Percentiles rank a stretch among this genome's conserved stretches.
phyloP scores from a whole-genome alignment of 371 early-diverging fungal species.

The Circinella minor region DNA sequence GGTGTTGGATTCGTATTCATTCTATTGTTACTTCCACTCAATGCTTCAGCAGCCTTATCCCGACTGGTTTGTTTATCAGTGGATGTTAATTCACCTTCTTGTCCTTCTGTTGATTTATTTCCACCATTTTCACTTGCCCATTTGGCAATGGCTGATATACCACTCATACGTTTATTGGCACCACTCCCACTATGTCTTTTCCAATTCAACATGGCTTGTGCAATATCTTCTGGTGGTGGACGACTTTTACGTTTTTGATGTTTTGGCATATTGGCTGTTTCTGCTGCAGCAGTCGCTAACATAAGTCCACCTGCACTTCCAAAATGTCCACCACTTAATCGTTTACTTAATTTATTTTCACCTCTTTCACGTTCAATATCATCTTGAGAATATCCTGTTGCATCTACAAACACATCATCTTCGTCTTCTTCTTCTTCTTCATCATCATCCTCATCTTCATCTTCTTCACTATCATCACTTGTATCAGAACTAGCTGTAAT shows the following conservation, averaged over 20 bases:
- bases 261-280: conserved; percentile 10
- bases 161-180: conserved; percentile 13
- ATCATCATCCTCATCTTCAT: conserved; percentile 26
- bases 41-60: conserved; percentile 14
- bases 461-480: conserved; percentile 20
- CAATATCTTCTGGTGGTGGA: conserved; percentile 41
- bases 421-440: conserved; percentile 31
- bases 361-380: conserved; percentile 44
- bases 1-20: too few relatives aligned
- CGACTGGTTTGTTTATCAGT: conserved; percentile 11
- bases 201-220: conserved; percentile 48
- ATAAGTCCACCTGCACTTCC: conserved; percentile 56
- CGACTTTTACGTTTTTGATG: conserved; percentile 25
- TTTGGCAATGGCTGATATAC: conserved; percentile 10
- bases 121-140: conserved; percentile 6
- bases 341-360: conserved; percentile 40
- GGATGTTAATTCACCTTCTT: conserved; percentile 11
- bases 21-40: conserved; percentile 5
- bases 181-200: conserved; percentile 37
- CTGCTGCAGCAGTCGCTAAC: conserved; percentile 32
- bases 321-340: conserved; percentile 54
- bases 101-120: conserved; percentile 3
- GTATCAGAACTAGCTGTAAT: not conserved
- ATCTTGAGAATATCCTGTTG: conserved; percentile 38
- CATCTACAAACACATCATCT: conserved; percentile 49